Conservation (phyloP, 768 basidiomycete genomes). For the Pholiota conissans region DNA sequence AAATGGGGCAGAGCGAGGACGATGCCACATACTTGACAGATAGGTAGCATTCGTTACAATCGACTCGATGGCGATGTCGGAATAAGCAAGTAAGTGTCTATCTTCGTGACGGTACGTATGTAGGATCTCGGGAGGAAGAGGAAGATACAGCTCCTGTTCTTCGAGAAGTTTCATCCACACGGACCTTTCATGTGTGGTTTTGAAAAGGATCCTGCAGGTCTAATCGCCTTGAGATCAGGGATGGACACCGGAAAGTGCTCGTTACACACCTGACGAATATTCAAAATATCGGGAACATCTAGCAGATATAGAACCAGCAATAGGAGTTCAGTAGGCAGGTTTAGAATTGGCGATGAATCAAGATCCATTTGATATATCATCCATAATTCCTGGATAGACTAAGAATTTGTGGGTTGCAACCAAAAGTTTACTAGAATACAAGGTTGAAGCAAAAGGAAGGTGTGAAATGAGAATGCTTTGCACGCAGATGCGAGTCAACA, state of each 20-base stretch:
- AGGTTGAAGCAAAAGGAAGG: background rate
- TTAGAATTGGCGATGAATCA: background rate
- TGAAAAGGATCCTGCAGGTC: constrained; percentile 20
- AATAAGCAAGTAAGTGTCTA: constrained; percentile 5
- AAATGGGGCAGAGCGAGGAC: constrained; percentile 7
- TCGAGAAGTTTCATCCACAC: constrained; percentile 20
- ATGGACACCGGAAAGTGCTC: background rate
- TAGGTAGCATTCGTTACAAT: constrained; percentile 8
- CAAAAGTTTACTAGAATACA: background rate
- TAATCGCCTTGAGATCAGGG: constrained; percentile 3
- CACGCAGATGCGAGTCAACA: no score
- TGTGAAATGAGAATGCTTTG: no score
- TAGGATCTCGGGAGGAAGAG: constrained; percentile 13
- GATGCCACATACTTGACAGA: constrained; percentile 14
- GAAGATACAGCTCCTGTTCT: constrained; percentile 15
- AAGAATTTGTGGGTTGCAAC: background rate
- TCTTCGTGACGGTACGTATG: constrained; percentile 5
- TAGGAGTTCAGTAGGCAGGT: constrained; percentile 15
- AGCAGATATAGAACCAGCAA: constrained; percentile 11
- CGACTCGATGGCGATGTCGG: constrained; percentile 11
- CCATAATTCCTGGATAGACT: background rate
- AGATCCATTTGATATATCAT: background rate
- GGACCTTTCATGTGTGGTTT: constrained; percentile 13
- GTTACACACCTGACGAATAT: constrained; percentile 15
- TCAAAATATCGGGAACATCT: constrained; percentile 14